A percentile compares a stretch with the other conserved stretches of the same genome.
Evolutionary conservation across 1,284 basidiomycete species (phyloP).

Genomic region (Coniophora puteana): DNA sequence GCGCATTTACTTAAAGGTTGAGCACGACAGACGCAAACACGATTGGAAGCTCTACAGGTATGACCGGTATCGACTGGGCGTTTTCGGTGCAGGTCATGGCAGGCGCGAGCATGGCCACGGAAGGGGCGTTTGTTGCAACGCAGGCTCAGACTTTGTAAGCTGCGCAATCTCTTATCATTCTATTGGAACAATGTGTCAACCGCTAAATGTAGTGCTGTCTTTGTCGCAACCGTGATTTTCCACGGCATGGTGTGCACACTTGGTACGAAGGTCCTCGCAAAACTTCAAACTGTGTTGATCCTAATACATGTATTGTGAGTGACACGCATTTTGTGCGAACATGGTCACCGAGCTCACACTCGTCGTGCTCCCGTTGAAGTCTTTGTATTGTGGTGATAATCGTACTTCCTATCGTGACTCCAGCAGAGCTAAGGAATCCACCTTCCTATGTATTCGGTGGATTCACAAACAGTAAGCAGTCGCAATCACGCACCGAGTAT

Average conservation of each 20-base stretch:
- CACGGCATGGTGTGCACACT: constrained; percentile 36
- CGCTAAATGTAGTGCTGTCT: constrained; percentile 23
- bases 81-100: constrained; percentile 36
- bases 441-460: too few species aligned
- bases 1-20: too few species aligned
- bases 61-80: constrained; percentile 42
- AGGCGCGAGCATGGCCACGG: constrained; percentile 30
- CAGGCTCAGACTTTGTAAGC: constrained; percentile 28
- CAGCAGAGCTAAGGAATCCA: too few species aligned
- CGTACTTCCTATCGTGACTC: background rate
- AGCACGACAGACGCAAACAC: constrained; percentile 35
- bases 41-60: constrained; percentile 35
- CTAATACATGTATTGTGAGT: too few species aligned
- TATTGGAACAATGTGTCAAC: background rate
- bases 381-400: background rate
- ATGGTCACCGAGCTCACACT: too few species aligned
- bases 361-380: too few species aligned
- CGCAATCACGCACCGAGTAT: too few species aligned
- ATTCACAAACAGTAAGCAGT: background rate
- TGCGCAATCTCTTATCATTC: too few species aligned
- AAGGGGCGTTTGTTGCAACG: constrained; percentile 25
- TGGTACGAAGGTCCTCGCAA: too few species aligned
- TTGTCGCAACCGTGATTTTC: constrained; percentile 24
- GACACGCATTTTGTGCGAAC: too few species aligned
- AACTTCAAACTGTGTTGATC: too few species aligned